Evolutionary conservation across 2,329 filamentous ascomycete genomes (phyloP).

Genomic region (Neoascochyta sp.): DNA sequence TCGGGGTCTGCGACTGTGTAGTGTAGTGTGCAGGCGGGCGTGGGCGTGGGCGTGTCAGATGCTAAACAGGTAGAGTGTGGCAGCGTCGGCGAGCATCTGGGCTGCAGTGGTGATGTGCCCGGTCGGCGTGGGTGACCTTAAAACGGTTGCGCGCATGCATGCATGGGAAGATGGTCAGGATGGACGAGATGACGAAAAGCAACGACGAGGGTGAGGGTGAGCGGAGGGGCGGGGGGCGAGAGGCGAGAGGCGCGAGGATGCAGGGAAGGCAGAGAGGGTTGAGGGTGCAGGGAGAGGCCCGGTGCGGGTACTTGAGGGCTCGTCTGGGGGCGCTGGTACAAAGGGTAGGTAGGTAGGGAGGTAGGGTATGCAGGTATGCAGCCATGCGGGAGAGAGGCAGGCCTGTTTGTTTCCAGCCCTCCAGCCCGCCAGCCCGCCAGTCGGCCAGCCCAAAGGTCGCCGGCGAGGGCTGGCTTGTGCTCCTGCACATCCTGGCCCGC

Average conservation of each 20-base stretch:
- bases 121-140: conserved; percentile 31
- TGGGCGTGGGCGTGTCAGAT: conserved; percentile 31
- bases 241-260: conserved; percentile 22
- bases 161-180: conserved; percentile 33
- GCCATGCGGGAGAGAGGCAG: conserved; percentile 25
- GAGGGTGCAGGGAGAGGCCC: conserved; percentile 32
- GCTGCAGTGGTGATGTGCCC: conserved; percentile 26
- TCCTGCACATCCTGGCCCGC: conserved; percentile 22
- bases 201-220: conserved; percentile 21
- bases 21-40: conserved; percentile 24
- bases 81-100: conserved; percentile 34
- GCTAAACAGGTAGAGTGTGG: conserved; percentile 20
- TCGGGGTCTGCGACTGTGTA: conserved; percentile 21
- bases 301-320: conserved; percentile 37
- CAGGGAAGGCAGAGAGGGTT: conserved; percentile 16
- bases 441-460: too few relatives aligned
- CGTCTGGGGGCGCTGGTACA: conserved; percentile 29
- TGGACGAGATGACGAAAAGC: conserved; percentile 37
- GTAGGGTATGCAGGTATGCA: too few relatives aligned
- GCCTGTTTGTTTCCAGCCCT: conserved; percentile 31
- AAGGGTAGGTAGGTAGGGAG: too few relatives aligned
- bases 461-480: conserved; percentile 24
- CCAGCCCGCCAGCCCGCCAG: too few relatives aligned
- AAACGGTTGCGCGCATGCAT: conserved; percentile 37
- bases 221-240: too few relatives aligned